These are phyloP conservation scores for Mortierella polycephala DNA, from an alignment of 371 early-diverging fungal genomes.

Conservation along the genomic window DNA sequence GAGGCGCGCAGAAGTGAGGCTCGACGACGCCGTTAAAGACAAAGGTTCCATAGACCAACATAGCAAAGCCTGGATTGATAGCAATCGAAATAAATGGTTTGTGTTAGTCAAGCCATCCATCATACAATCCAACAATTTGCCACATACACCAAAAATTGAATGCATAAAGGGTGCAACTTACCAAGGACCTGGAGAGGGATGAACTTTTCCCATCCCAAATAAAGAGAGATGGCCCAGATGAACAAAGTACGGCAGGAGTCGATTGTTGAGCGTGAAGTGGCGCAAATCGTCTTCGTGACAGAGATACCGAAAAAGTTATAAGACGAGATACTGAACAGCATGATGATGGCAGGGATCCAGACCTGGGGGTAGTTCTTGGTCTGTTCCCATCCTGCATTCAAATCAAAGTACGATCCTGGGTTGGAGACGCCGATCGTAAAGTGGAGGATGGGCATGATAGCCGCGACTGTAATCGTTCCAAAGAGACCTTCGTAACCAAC, in stretches of 20 bases:
- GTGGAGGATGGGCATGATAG: conserved; percentile 83
- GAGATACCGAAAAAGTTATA: conserved; percentile 96
- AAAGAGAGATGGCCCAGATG: conserved; percentile 92
- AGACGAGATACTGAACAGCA: conserved; percentile 87
- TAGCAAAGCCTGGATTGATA: conserved; percentile 68
- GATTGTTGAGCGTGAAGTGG: conserved; percentile 93
- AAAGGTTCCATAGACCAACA: conserved; percentile 92
- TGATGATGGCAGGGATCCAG: conserved; percentile 81
- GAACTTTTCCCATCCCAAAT: conserved; percentile 95
- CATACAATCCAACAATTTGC: no score
- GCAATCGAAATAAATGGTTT: neutral
- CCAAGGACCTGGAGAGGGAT: conserved; percentile 88
- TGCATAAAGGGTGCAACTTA: conserved; percentile 8
- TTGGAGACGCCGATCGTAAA: conserved; percentile 68
- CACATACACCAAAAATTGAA: no score
- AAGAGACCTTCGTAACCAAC: conserved; percentile 95
- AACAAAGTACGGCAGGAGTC: conserved; percentile 96
- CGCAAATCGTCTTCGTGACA: conserved; percentile 86
- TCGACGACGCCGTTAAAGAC: conserved; percentile 87
- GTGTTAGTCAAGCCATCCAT: neutral
- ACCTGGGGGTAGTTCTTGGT: conserved; percentile 73
- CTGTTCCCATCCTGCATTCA: conserved; percentile 79
- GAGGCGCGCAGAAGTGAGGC: conserved; percentile 60
- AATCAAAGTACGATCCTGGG: conserved; percentile 83
- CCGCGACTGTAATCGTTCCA: conserved; percentile 79